These are phyloP conservation scores for Neospora caninum DNA, from an alignment of 169 alveolate species.

Conservation along the genomic window DNA sequence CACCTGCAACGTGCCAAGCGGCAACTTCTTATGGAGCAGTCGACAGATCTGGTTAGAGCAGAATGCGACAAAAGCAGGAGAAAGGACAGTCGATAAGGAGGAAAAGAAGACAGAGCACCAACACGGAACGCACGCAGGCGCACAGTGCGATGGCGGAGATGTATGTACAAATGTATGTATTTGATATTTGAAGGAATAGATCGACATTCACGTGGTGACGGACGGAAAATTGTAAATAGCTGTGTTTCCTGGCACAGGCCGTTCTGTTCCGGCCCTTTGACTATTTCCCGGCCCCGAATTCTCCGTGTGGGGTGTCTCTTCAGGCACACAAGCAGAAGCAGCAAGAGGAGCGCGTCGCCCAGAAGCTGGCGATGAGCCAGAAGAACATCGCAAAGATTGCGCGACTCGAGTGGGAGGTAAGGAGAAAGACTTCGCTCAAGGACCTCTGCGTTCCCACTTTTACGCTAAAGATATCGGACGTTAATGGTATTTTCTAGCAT, in stretches of 20 bases:
- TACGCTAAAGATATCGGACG: no score
- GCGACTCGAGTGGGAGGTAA: conserved; percentile 30
- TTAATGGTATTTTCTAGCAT: no score
- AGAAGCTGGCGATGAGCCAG: conserved; percentile 28
- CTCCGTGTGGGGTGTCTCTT: background rate
- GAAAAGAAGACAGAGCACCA: background rate
- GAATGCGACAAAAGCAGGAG: background rate
- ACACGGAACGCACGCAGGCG: background rate
- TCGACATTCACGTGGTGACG: no score
- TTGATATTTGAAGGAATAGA: no score
- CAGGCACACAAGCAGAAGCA: conserved; percentile 33
- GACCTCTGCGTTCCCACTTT: no score
- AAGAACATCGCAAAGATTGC: conserved; percentile 36
- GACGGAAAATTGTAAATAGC: no score
- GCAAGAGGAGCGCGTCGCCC: conserved; percentile 44
- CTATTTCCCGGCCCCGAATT: no score
- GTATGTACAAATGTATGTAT: background rate
- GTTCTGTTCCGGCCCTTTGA: no score
- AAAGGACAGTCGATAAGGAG: background rate
- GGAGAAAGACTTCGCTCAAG: no score
- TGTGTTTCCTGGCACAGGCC: no score
- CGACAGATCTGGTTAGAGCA: conserved; percentile 7
- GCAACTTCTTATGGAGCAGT: conserved; percentile 13
- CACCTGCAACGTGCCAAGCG: conserved; percentile 31
- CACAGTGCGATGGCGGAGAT: background rate